Evolutionary conservation across 148 eudicot genomes (phyloP).

Genomic region (Salicornia ramosissima): DNA sequence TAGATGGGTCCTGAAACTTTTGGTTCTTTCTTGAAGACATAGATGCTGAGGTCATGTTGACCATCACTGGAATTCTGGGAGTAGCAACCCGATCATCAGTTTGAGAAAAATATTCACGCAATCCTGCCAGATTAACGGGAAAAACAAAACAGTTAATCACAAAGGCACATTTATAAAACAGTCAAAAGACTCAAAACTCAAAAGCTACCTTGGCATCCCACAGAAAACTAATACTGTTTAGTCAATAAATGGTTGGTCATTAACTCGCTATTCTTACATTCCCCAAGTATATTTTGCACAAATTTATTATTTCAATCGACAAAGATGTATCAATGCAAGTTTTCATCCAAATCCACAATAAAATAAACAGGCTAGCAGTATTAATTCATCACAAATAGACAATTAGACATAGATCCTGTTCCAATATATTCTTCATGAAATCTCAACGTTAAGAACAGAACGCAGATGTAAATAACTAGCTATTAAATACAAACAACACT

Average conservation of each 20-base stretch:
- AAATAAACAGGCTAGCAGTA: constrained; percentile 5
- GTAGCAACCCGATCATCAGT: constrained; percentile 81
- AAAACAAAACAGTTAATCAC: neutral
- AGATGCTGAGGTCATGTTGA: constrained; percentile 84
- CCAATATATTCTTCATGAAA: neutral
- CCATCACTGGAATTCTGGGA: constrained; percentile 97
- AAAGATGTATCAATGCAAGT: neutral
- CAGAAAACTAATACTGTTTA: neutral
- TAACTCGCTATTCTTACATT: no score
- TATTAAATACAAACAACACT: neutral
- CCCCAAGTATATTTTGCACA: no score
- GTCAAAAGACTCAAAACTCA: neutral
- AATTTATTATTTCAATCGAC: neutral
- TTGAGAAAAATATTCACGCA: constrained; percentile 90
- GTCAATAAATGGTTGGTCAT: neutral
- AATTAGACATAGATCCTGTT: neutral
- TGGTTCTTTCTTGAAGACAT: constrained; percentile 57
- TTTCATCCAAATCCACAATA: no score
- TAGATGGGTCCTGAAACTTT: constrained; percentile 45
- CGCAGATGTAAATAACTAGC: no score
- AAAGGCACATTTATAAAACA: neutral
- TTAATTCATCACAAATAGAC: neutral
- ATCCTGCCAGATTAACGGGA: constrained; percentile 43
- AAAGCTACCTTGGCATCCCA: neutral
- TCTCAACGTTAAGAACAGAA: neutral